Base-by-base conservation (phyloP, 1,139 yeast species). In the Protomyces inouyei region DNA sequence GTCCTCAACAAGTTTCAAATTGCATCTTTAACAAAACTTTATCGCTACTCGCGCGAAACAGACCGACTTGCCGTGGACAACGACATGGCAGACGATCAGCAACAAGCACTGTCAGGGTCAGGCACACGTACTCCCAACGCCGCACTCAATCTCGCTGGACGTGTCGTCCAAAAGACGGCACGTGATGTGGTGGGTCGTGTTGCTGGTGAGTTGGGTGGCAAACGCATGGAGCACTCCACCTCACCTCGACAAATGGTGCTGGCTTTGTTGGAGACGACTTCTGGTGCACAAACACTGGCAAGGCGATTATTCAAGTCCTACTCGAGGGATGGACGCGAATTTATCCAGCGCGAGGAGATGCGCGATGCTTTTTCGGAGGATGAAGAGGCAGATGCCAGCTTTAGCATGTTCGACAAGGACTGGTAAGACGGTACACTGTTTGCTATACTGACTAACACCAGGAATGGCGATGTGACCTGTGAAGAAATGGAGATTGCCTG, bases 241-340 rank as follows among this genome's bases (percentile, higher is more conserved):
- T 72, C 72, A 40, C 70, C 75, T 6, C 71, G 70, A 52, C 71
- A 70, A 60, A 71, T 72, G 14, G 79, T 78, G 10, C 69, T 75
- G 36, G 74, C 74, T 28, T 75, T 79, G 3, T 71, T 78, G 67
- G 71, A 71, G 32, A 71, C 73, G 59, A 71, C 72, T 48, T 65
- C 65, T 3, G 69, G 75, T 2, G 70, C 78, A 0, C 76, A 74
- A 55, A 70, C 73, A 6, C 70, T 78, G 57, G 80, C 79, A 2
- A 69, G 71, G 55, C 74, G 80, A 40, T 75, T 78, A 59, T 78
- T 80, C 80, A 73, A 76, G 70, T 75, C 79, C 9, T 69, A 60
- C 35, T 59, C 46, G 21, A 53, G 48, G 32, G 78, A 73, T 60
- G 72, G 76, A 1, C 77, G 74, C 10, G 71, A 70, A 23, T 69